Base-by-base conservation (phyloP, 148 eudicot species). In the Arctostaphylos glauca region DNA sequence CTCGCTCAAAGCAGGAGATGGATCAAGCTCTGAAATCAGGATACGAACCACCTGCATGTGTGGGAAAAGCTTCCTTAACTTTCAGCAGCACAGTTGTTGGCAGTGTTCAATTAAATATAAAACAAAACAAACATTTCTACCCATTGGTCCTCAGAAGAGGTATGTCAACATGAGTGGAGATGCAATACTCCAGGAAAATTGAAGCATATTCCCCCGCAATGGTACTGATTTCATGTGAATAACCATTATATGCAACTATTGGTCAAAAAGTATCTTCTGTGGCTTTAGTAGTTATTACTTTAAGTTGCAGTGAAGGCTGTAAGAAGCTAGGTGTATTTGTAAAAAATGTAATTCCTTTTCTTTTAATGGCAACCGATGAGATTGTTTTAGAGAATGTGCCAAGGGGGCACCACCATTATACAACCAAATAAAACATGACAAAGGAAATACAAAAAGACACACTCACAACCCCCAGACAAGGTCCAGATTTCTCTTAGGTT, bases 11-110 rank as follows among this genome's bases (percentile, higher is more conserved):
- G 79, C 7, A 59, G 78, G 73, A 23, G 55, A 77, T 68, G 21
- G 72, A 83, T 38, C 77, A 62, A 53, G 48, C 56, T 23, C 47
- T 23, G 54, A 44, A 48, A 25, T 53, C 73, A 62, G 78, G 48
- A 76, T 43, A 62, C 43, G 23, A 72, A 75, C n/a, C 71, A 23
- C 78, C 79, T 56, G 67, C 70, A 75, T 56, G 25, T 3, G 56
- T 54, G 50, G 9, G 13, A 49, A 77, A 77, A 49, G 4, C 54
- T 53, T 38, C 21, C 79, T 76, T 76, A 58, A 55, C 56, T n/a
- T 49, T 76, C 79, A 76, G 62, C 48, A 25, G 67, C 50, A 78
- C 52, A 41, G 13, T 16, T 14, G 80, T 41, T 19, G 16, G 50
- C 41, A 58, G 18, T 78, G 60, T 76, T 78, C 50, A 78, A 19